A percentile compares a stretch with the other conserved stretches of the same genome.
These are phyloP conservation scores for Aurantiochytrium sp. DNA, from an alignment of 108 stramenopile genomes.

Conservation along the genomic window DNA sequence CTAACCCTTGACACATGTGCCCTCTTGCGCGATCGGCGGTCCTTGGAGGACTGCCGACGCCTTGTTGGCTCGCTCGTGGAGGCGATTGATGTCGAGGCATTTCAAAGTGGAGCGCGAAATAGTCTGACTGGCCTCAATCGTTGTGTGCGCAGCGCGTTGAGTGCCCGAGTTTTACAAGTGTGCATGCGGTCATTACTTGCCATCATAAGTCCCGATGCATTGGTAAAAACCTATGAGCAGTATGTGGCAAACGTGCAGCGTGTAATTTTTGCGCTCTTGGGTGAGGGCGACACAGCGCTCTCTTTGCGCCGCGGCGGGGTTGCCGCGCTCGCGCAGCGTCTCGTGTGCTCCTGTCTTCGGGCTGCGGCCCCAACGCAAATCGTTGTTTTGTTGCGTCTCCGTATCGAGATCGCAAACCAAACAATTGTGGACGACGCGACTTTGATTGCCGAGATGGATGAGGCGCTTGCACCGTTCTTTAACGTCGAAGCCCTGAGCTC, in stretches of 20 bases:
- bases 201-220: neutral
- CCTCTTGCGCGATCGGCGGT: neutral
- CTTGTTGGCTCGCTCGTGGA: neutral
- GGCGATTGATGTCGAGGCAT: neutral
- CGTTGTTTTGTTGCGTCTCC: neutral
- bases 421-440: neutral
- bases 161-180: neutral
- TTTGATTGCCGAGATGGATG: neutral
- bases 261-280: neutral
- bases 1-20: neutral
- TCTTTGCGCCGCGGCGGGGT: neutral
- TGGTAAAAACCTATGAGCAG: neutral
- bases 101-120: neutral
- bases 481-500: neutral
- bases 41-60: neutral
- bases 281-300: neutral
- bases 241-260: neutral
- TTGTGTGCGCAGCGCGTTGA: neutral
- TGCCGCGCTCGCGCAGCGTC: neutral
- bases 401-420: neutral
- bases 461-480: neutral
- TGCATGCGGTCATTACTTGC: neutral
- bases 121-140: neutral
- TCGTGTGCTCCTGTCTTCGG: neutral
- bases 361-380: neutral